Evolutionary conservation across 164 flowering plant species (phyloP).

Genomic region (Chimonanthus praecox): DNA sequence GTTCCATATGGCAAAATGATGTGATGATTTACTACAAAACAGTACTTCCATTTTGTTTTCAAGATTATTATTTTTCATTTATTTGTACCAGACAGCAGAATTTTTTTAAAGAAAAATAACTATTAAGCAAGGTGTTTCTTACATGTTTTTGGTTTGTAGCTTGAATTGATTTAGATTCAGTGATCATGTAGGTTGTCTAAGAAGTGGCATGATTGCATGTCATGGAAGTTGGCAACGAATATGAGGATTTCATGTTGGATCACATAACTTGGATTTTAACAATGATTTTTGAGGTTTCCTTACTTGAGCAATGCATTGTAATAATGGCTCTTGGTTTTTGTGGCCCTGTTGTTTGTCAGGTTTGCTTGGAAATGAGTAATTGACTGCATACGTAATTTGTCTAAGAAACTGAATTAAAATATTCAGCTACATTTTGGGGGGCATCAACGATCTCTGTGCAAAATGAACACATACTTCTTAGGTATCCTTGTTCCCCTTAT

Average conservation of each 20-base stretch:
- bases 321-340: conserved; percentile 2
- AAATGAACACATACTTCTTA: conserved; percentile 62
- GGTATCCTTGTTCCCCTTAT: conserved; percentile 76
- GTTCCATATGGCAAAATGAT: no score
- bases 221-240: not conserved
- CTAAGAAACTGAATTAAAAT: conserved; percentile 2
- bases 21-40: no score
- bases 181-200: not conserved
- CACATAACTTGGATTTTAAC: not conserved
- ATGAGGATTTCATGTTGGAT: not conserved
- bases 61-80: no score
- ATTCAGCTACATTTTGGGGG: conserved; percentile 6
- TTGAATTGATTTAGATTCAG: not conserved
- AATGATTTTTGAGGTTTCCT: not conserved
- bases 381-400: not conserved
- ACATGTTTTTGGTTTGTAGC: not conserved
- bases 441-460: not conserved
- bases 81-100: no score
- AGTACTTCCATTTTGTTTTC: no score
- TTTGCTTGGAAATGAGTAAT: conserved; percentile 6
- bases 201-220: not conserved
- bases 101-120: no score
- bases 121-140: not conserved
- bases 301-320: not conserved
- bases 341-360: conserved; percentile 5